Percentiles rank a stretch among this genome's conserved stretches.
Conservation (phyloP, 345 rosid species). For the Eucalyptus leucophloia region DNA sequence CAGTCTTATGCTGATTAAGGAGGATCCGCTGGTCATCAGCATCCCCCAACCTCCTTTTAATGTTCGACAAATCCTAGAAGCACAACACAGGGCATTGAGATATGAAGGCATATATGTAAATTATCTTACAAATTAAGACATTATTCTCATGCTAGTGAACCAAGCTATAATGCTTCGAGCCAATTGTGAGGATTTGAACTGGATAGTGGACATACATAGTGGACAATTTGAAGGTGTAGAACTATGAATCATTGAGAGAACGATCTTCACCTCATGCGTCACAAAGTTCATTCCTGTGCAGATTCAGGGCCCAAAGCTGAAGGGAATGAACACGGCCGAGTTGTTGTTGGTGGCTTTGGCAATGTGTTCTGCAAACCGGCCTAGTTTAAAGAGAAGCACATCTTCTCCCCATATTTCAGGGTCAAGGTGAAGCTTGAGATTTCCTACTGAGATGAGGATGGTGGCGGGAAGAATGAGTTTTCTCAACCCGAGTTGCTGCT, state of each 20-base stretch:
- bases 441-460: background rate
- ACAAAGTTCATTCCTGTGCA: slow-evolving; percentile 20
- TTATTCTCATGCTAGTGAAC: background rate
- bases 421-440: slow-evolving; percentile 5
- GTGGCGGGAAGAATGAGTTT: background rate
- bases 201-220: slow-evolving; percentile 18
- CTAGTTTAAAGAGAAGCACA: slow-evolving; percentile 11
- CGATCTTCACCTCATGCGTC: slow-evolving; percentile 7
- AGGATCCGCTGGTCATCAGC: background rate
- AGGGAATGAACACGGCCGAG: slow-evolving; percentile 4
- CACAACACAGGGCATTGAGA: background rate
- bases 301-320: slow-evolving; percentile 14
- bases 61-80: background rate
- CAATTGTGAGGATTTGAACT: background rate
- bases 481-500: slow-evolving; percentile 1
- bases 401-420: slow-evolving; percentile 20
- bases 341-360: slow-evolving; percentile 21
- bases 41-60: background rate
- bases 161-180: background rate
- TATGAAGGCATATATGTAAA: background rate
- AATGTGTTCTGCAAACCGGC: slow-evolving; percentile 6
- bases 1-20: background rate
- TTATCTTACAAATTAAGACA: background rate
- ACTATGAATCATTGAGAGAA: slow-evolving; percentile 21
- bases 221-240: slow-evolving; percentile 14